A percentile compares a stretch with the other conserved stretches of the same genome.
These are phyloP conservation scores for Zygoascus meyerae DNA, from an alignment of 1,139 yeast species.

Conservation along the genomic window DNA sequence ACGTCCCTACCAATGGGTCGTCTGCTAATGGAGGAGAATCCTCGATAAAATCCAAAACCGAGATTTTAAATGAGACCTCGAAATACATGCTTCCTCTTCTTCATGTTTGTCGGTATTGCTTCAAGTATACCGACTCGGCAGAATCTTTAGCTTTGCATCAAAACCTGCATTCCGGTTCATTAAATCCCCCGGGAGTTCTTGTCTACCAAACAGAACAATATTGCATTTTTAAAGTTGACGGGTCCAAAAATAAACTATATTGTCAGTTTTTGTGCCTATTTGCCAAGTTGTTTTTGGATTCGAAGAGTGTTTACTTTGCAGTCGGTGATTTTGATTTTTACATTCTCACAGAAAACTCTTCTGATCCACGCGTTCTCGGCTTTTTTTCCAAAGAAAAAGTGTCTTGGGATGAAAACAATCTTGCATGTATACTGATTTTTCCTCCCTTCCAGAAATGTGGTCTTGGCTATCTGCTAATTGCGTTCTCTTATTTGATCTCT, in stretches of 20 bases:
- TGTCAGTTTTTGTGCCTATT: conserved; percentile 80
- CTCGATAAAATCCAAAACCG: conserved; percentile 2
- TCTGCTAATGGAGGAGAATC: not conserved
- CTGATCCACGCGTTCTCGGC: conserved; percentile 48
- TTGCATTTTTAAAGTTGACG: conserved; percentile 61
- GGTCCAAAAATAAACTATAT: conserved; percentile 45
- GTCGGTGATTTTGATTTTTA: conserved; percentile 78
- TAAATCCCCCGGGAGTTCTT: conserved; percentile 55
- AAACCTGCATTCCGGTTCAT: conserved; percentile 41
- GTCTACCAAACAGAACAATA: conserved; percentile 58
- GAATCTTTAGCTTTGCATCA: conserved; percentile 29
- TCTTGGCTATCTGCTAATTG: conserved; percentile 73
- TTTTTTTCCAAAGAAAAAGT: conserved; percentile 84
- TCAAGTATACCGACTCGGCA: conserved; percentile 59
- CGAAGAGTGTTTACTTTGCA: conserved; percentile 79
- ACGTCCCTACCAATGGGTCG: not conserved
- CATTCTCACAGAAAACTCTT: conserved; percentile 37
- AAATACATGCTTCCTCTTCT: conserved; percentile 32
- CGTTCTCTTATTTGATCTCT: conserved; percentile 73
- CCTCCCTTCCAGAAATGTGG: conserved; percentile 86
- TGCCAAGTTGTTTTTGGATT: conserved; percentile 85
- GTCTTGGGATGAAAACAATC: conserved; percentile 78
- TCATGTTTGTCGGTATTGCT: conserved; percentile 74
- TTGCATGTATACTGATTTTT: conserved; percentile 85
- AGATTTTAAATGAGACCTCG: conserved; percentile 14